Evolutionary conservation across 2,329 filamentous ascomycete genomes (phyloP).

Genomic region (Camptophora hylomeconis): DNA sequence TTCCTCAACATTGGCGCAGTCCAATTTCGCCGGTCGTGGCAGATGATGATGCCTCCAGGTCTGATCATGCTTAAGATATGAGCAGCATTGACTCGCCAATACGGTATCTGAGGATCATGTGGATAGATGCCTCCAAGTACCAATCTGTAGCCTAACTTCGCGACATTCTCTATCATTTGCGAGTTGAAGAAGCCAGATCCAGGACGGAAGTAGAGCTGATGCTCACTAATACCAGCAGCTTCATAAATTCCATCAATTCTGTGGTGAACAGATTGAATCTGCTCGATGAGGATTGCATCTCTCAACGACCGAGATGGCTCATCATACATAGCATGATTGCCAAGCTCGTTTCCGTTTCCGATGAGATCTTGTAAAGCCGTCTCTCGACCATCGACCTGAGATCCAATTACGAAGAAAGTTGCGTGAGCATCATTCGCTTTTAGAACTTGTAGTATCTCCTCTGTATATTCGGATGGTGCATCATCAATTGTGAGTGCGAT

Average conservation of each 20-base stretch:
- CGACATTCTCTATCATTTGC: constrained; percentile 50
- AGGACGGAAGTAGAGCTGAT: constrained; percentile 62
- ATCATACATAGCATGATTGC: constrained; percentile 82
- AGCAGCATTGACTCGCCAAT: constrained; percentile 54
- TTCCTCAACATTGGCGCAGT: constrained; percentile 63
- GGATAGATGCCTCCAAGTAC: constrained; percentile 80
- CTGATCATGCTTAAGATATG: constrained; percentile 71
- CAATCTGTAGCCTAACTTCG: constrained; percentile 52
- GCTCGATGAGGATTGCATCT: constrained; percentile 43
- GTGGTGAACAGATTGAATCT: constrained; percentile 53
- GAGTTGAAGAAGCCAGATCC: constrained; percentile 72
- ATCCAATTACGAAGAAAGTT: constrained; percentile 82
- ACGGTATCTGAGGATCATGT: constrained; percentile 75
- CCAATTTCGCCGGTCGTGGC: constrained; percentile 75
- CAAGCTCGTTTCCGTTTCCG: constrained; percentile 56
- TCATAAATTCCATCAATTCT: constrained; percentile 47
- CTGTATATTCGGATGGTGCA: constrained; percentile 60
- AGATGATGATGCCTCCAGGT: constrained; percentile 69
- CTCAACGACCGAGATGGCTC: constrained; percentile 56
- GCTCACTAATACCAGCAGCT: constrained; percentile 22
- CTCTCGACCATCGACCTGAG: constrained; percentile 51
- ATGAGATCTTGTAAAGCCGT: constrained; percentile 45
- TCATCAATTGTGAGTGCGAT: constrained; percentile 82
- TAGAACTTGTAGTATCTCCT: constrained; percentile 57
- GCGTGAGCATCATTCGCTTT: constrained; percentile 53